Evolutionary conservation across 768 basidiomycete genomes (phyloP), one percentile per base, ranked within the genome.

Genomic region (Sarcodon sp.): DNA sequence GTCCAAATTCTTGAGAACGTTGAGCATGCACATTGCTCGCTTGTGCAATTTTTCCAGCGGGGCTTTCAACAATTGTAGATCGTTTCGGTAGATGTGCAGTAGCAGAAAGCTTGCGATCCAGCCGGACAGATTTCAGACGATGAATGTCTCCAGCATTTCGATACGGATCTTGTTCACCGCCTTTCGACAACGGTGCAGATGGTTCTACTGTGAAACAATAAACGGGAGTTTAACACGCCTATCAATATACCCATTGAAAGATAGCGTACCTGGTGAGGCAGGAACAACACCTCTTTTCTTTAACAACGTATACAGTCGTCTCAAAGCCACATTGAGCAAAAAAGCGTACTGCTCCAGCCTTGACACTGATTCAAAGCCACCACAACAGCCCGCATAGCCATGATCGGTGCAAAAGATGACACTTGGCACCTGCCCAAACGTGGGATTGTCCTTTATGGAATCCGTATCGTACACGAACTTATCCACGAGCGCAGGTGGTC

Each of bases 331-430:
- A 59, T 97, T 97, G 46, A 99, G 70, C 49, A 99, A 66, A 71
- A 93, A 99, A 2, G 96, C 89, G 63, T 96, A 99, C 61, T 99
- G 96, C 69, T 99, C 96, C 53, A 99, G 66, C 49, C 94, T 73
- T 51, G 93, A 90, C 12, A 96, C 96, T 13, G 87, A 74, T 59
- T 88, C 86, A 65, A 98, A 97, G 9, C 93, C 91, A 18, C 65
- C 59, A 48, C 77, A 70, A 57, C 83, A 87, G 12, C 73, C 75
- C 27, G 66, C 56, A 59, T 82, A 79, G 7, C 74, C 79, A 61
- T 94, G 92, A 11, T 83, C 80, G 5, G 71, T 73, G 63, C 94
- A 98, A 51, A 80, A 75, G 53, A 90, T 79, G 45, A 77, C 67
- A 32, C 73, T 79, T 16, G 87, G 86, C 21, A 85, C 76, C 50